These are phyloP conservation scores for Teunomyces panamensis DNA, from an alignment of 805 yeast species.

Conservation along the genomic window DNA sequence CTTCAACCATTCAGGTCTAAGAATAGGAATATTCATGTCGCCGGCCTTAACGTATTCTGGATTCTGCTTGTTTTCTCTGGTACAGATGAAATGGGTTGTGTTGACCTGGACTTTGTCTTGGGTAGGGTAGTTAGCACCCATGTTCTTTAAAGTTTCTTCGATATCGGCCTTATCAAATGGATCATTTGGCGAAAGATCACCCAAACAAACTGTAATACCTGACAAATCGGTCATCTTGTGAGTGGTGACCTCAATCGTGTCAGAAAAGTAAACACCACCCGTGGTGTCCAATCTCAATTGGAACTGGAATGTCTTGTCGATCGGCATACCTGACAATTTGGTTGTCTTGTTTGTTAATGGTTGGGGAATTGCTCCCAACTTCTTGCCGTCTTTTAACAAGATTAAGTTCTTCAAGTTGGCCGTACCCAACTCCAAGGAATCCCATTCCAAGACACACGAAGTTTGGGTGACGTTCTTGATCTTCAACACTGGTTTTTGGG, in stretches of 20 bases:
- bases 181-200: slow-evolving; percentile 64
- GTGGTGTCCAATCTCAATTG: slow-evolving; percentile 81
- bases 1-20: slow-evolving; percentile 94
- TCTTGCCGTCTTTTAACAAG: slow-evolving; percentile 68
- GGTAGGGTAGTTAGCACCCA: slow-evolving; percentile 75
- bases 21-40: slow-evolving; percentile 85
- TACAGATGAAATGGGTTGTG: slow-evolving; percentile 90
- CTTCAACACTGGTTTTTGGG: slow-evolving; percentile 66
- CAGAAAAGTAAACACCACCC: slow-evolving; percentile 80
- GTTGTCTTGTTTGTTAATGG: slow-evolving; percentile 77
- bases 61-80: slow-evolving; percentile 54
- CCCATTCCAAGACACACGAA: slow-evolving; percentile 94
- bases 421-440: slow-evolving; percentile 76
- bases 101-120: slow-evolving; percentile 76
- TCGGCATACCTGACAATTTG: slow-evolving; percentile 86
- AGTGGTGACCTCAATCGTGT: slow-evolving; percentile 67
- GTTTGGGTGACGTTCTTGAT: slow-evolving; percentile 87
- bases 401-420: slow-evolving; percentile 73
- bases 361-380: slow-evolving; percentile 79
- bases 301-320: slow-evolving; percentile 78
- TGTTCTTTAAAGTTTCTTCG: slow-evolving; percentile 55
- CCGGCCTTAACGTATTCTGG: slow-evolving; percentile 76
- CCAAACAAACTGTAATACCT: slow-evolving; percentile 89
- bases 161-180: slow-evolving; percentile 50
- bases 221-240: slow-evolving; percentile 95